Conservation (phyloP, 805 yeast species). For the Schizosaccharomyces japonicus region DNA sequence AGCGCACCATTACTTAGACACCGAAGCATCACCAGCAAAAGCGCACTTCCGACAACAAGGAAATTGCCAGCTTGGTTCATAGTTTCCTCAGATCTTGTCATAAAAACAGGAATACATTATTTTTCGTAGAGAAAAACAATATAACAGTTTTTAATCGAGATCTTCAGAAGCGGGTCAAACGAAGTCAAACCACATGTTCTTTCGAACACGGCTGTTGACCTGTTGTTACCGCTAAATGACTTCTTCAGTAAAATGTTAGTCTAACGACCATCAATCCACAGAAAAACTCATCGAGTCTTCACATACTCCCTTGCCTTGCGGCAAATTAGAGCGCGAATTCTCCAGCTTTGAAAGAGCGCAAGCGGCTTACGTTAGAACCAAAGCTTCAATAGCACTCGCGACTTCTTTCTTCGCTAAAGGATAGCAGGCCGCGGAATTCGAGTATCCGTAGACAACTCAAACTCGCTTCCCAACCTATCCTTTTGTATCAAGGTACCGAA, state of each 20-base stretch:
- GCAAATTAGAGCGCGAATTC: background rate
- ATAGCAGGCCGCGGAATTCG: background rate
- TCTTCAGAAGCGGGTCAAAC: background rate
- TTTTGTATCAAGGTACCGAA: background rate
- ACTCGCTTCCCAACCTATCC: constrained; percentile 1
- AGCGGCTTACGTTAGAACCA: no score
- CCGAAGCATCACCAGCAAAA: constrained; percentile 1
- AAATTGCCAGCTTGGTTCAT: background rate
- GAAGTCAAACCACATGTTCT: background rate
- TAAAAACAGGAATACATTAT: background rate
- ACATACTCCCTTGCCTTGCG: background rate
- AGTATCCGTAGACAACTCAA: background rate
- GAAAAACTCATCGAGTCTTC: background rate
- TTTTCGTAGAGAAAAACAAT: background rate
- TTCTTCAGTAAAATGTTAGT: background rate
- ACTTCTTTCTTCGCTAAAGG: no score
- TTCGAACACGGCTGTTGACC: background rate
- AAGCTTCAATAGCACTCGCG: no score
- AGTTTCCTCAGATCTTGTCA: background rate
- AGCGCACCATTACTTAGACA: no score
- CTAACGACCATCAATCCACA: background rate
- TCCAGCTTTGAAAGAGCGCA: background rate
- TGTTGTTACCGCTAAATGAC: background rate
- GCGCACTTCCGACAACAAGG: background rate
- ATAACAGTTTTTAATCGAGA: no score